Evolutionary conservation across 805 yeast genomes (phyloP), one percentile per base, ranked within the genome.

Genomic region (Candida corydali): DNA sequence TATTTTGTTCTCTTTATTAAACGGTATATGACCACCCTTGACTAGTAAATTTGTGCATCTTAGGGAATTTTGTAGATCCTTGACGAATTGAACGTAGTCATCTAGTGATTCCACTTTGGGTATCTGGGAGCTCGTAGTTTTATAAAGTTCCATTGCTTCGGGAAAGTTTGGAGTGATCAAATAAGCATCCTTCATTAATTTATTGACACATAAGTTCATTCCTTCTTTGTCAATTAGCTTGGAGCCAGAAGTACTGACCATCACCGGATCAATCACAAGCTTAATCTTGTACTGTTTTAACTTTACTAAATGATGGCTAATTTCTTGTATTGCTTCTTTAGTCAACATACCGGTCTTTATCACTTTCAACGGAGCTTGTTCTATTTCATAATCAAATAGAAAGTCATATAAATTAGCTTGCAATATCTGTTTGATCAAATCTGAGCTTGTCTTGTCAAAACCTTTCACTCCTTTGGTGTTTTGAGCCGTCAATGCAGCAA

Each of bases 311-410:
- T 60, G 57, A 5, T 58, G 59, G 4, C 54, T 44, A 28, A 84
- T 58, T 0, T 70, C 74, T 2, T 57, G 59, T 9, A 80, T 69
- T 0, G 85, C 78, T 22, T 69, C 78, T 1, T 51, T 49, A 1
- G 82, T 78, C 22, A 83, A 67, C 82, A 88, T 76, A 0, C 96
- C 95, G 0, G 89, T 83, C 52, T 87, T 87, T 47, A 87, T 73
- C 2, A 73, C 86, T 37, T 60, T 80, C 70, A 48, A 78, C 63
- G 40, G 71, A 1, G 53, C 53, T 5, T 27, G 29, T 2, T 30
- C 42, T 8, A 11, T 19, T 5, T 15, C 35, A 38, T 58, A 52
- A 1, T 63, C 67, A 24, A 47, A 49, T 8, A 62, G 63, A 47
- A 82, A 70, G 50, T 86, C 95, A 3, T 61, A 65, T 34, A 82